Base-by-base conservation (phyloP, 441 rosid species). In the Isatis lusitanica region DNA sequence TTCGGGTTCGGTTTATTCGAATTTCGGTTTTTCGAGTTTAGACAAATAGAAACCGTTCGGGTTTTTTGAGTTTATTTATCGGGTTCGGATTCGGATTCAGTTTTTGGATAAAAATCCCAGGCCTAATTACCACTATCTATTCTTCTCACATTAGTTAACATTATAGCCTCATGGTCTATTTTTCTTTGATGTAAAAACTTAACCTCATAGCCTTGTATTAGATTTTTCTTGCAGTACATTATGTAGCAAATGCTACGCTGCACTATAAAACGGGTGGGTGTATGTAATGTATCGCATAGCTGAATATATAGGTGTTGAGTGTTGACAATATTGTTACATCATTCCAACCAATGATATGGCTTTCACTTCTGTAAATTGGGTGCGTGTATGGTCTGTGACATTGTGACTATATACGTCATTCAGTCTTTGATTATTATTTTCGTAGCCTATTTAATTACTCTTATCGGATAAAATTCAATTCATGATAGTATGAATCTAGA, bases 251-350 rank as follows among this genome's bases (percentile, higher is more conserved):
- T 39, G 30, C 9, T 59, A 38, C 9, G 11, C 21, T 18, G 7
- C 39, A 18, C 12, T 11, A 13, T 18, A 18, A 59, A 59, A 18
- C 15, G 9, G 47, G 63, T 58, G 63, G 43, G 8, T 36, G 44
- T 36, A 58, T 53, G 17, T 6, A 53, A 53, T 44, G 42, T 42
- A 39, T 67, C 17, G 55, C 17, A 30, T 56, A 66, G 44, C 24
- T 57, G 3, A 18, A 57, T 33, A 33, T 33, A 33, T 69, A 69
- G 55, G 64, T 57, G 35, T 56, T 68, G 55, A 63, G 64, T 57
- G 35, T 56, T 68, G 55, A 63, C 69, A 52, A 42, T 40, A 38
- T 28, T 55, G 17, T 30, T 30, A 47, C 4, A 39, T 28, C 63
- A 40, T 63, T 33, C 26, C 13, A 21, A 43, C 42, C 47, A 63